Evolutionary conservation across 306 rosid genomes (phyloP).

Genomic region (Biancaea sappan): DNA sequence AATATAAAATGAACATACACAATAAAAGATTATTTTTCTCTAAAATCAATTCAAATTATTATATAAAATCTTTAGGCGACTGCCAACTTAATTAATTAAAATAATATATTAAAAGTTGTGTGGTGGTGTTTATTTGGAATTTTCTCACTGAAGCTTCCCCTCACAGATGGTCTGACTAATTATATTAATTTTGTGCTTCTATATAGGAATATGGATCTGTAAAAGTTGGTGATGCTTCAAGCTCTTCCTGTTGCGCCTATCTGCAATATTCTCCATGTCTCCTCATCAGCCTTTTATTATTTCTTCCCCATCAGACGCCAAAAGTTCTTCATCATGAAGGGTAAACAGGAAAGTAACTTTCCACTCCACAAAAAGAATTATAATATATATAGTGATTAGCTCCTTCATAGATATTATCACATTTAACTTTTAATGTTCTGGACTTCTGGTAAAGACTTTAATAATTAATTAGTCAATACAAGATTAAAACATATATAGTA

Average conservation of each 20-base stretch:
- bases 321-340: not conserved
- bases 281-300: not conserved
- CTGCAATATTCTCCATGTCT: slow-evolving; percentile 21
- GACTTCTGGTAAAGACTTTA: too few species aligned
- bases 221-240: slow-evolving; percentile 32
- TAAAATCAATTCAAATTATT: not conserved
- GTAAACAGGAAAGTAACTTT: slow-evolving; percentile 4
- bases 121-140: slow-evolving; percentile 35
- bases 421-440: too few species aligned
- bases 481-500: too few species aligned
- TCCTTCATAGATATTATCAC: too few species aligned
- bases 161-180: not conserved
- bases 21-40: not conserved
- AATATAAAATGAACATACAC: not conserved
- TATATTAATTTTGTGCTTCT: not conserved
- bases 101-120: slow-evolving; percentile 25
- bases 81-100: not conserved
- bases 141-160: slow-evolving; percentile 8
- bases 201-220: slow-evolving; percentile 35
- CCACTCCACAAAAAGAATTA: not conserved
- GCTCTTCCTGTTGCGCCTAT: slow-evolving; percentile 16
- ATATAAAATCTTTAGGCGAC: not conserved
- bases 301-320: slow-evolving; percentile 26
- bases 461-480: too few species aligned
- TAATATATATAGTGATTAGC: too few species aligned